Evolutionary conservation across 1,139 yeast genomes (phyloP), one percentile per base, ranked within the genome.

Genomic region (Chernovozyma aurita): DNA sequence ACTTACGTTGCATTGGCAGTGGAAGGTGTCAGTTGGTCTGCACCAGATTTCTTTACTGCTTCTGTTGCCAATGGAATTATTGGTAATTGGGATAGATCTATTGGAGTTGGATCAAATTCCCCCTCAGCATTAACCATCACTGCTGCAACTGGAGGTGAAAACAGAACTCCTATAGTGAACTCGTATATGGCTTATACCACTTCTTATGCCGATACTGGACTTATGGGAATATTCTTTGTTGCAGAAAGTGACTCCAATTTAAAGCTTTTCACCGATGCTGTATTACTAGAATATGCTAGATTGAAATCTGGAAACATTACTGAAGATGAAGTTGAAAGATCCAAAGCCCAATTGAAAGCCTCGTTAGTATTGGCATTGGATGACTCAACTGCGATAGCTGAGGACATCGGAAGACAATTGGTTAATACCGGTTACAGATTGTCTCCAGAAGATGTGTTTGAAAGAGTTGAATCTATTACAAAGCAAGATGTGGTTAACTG

Each of bases 11-110:
- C 97, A 6, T 65, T 92, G 43, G 95, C 97, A 11, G 83, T 92
- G n/a, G 98, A 92, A 65, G 97, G 99, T 50, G 97, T 90, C 20
- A 83, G 95, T 33, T 92, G 99, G 99, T 83, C 86, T 24, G 87
- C 95, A 4, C 90, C 95, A 7, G 97, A 92, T 59, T 92, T 90
- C 63, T 90, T 88, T 67, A 85, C 95, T 21, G 97, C 96, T 2
- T 73, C 95, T 17, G 95, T 92, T 1, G 95, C 97, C 4, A 97
- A 92, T 64, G 97, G 97, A 13, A 85, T 92, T 43, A 83, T 92
- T 33, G 98, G 98, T 30, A 86, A 90, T 53, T 92, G 97, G 97
- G 98, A 92, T 61, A 80, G 98, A 55, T 82, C 96, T 8, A 66
- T 84, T 43, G 96, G 96, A 28, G 64, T 78, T 17, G 86, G 85